A percentile compares a stretch with the other conserved stretches of the same genome.
These are phyloP conservation scores for Hypericum androsaemum DNA, from an alignment of 345 rosid genomes.

Conservation along the genomic window DNA sequence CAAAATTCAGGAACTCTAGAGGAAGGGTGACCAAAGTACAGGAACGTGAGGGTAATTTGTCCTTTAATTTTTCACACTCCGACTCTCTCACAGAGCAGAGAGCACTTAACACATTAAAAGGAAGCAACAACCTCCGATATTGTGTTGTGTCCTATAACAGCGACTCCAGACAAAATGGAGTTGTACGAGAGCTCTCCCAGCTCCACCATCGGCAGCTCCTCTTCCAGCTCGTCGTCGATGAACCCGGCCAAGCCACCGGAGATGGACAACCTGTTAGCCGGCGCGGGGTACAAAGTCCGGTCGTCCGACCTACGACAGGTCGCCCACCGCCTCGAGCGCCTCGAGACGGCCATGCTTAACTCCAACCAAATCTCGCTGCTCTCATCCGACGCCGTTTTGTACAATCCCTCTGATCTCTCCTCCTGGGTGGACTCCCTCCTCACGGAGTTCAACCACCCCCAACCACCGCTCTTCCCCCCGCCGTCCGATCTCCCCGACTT, in stretches of 20 bases:
- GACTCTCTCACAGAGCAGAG: no score
- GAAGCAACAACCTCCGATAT: no score
- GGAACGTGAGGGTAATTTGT: no score
- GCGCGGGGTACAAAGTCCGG: slow-evolving; percentile 3
- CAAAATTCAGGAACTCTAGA: no score
- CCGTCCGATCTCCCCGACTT: slow-evolving; percentile 26
- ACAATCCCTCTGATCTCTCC: slow-evolving; percentile 56
- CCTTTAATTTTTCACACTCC: no score
- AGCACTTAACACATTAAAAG: no score
- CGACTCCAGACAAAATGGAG: no score
- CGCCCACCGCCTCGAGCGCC: background rate
- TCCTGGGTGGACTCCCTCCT: slow-evolving; percentile 59
- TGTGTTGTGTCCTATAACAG: no score
- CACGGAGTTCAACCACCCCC: slow-evolving; percentile 35
- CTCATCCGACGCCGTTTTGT: slow-evolving; percentile 13
- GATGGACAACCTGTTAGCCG: slow-evolving; percentile 8
- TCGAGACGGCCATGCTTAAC: background rate
- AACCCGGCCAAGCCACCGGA: slow-evolving; percentile 21
- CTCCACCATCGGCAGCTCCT: slow-evolving; percentile 20
- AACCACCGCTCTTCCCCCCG: slow-evolving; percentile 16
- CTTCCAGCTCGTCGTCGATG: slow-evolving; percentile 8
- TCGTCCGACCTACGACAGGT: slow-evolving; percentile 1
- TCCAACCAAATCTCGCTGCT: background rate
- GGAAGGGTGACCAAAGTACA: no score
- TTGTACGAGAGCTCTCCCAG: background rate